Evolutionary conservation across 441 rosid species (phyloP).

Genomic region (Sinapis alba): DNA sequence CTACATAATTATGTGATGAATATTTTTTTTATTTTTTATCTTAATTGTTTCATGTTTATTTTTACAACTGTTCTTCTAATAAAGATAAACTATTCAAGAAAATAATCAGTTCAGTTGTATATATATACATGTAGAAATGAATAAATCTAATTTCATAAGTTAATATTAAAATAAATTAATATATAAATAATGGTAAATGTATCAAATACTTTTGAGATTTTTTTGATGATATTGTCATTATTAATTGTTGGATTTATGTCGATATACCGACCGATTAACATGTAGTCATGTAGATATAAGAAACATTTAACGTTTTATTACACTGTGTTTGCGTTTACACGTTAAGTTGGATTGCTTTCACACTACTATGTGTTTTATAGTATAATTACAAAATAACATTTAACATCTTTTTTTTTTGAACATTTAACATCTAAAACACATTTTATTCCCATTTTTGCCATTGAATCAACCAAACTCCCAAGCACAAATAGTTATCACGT

Average conservation of each 20-base stretch:
- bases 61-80: neutral
- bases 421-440: neutral
- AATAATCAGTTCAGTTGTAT: neutral
- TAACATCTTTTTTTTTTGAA: neutral
- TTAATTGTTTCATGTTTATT: neutral
- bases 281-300: no score
- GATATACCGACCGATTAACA: no score
- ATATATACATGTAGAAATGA: neutral
- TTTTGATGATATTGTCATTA: neutral
- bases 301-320: neutral
- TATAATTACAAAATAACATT: neutral
- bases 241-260: neutral
- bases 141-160: neutral
- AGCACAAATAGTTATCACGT: neutral
- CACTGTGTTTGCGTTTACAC: neutral
- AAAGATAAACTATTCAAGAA: no score
- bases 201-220: neutral
- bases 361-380: neutral
- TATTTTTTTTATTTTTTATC: neutral
- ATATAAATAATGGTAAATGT: no score
- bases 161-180: no score
- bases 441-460: neutral
- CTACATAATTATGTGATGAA: neutral
- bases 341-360: neutral
- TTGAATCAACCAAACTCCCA: neutral